Conservation (phyloP, 2,329 filamentous ascomycete genomes). For the Monilinia fructicola region DNA sequence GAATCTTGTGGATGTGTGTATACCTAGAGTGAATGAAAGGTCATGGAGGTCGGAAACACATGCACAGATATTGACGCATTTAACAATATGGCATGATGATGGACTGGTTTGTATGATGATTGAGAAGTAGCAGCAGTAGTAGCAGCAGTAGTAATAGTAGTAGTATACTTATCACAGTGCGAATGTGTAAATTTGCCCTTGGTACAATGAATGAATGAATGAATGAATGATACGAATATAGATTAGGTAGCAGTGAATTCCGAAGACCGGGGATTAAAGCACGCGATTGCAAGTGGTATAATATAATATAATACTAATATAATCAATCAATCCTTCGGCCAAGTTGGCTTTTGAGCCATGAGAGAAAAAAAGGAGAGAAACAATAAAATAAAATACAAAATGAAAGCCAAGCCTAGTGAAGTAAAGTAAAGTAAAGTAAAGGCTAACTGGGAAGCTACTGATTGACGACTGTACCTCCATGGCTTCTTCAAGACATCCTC, state of each 20-base stretch:
- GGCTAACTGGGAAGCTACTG: background rate
- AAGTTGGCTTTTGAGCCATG: background rate
- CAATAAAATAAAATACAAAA: background rate
- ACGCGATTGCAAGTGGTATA: conserved; percentile 3
- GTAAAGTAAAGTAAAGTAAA: conserved; percentile 4
- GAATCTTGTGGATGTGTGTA: conserved; percentile 3
- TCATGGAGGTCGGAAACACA: conserved; percentile 25
- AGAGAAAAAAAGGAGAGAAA: background rate
- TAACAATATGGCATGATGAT: background rate
- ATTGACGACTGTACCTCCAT: background rate
- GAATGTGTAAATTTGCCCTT: background rate
- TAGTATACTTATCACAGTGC: too few species aligned
- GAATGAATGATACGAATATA: too few species aligned
- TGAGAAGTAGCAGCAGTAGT: too few species aligned
- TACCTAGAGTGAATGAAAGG: background rate
- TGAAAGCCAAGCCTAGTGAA: conserved; percentile 15
- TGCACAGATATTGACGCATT: conserved; percentile 9
- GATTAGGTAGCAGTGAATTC: conserved; percentile 1
- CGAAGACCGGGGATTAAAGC: background rate
- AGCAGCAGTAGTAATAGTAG: too few species aligned
- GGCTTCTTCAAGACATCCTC: background rate
- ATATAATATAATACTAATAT: too few species aligned
- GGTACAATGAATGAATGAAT: background rate
- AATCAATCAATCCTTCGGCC: background rate
- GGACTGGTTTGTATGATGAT: too few species aligned